Evolutionary conservation across 2,329 filamentous ascomycete genomes (phyloP).

Genomic region (Ceratocystis colombiana): DNA sequence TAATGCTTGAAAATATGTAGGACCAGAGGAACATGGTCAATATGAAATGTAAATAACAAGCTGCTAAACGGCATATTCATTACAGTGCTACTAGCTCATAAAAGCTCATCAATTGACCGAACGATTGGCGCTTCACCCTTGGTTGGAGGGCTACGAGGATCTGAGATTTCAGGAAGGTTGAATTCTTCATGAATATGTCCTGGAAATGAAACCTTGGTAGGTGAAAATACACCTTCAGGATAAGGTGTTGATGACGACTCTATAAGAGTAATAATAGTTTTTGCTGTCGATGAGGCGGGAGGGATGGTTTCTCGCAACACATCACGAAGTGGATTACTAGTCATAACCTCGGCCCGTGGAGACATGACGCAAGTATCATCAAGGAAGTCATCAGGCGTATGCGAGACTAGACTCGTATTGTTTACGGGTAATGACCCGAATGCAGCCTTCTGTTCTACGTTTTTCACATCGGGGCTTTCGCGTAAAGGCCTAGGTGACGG

Average conservation of each 20-base stretch:
- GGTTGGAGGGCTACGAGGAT: conserved; percentile 66
- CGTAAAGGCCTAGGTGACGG: conserved; percentile 38
- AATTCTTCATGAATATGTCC: conserved; percentile 44
- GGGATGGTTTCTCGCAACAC: conserved; percentile 11
- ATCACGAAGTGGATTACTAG: conserved; percentile 53
- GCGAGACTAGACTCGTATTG: neutral
- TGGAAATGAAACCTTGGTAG: conserved; percentile 43
- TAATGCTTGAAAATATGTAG: no score
- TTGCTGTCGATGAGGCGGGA: conserved; percentile 8
- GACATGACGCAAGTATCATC: conserved; percentile 54
- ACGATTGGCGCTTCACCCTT: conserved; percentile 65
- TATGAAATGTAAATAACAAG: neutral
- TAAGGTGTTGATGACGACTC: conserved; percentile 44
- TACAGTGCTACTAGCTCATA: conserved; percentile 31
- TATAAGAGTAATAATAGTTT: conserved; percentile 43
- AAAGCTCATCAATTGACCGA: conserved; percentile 65
- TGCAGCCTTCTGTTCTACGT: neutral
- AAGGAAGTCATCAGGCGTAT: conserved; percentile 29
- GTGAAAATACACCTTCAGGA: conserved; percentile 44
- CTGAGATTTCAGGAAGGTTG: conserved; percentile 43
- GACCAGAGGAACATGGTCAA: no score
- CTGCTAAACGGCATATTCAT: neutral
- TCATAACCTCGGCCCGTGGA: conserved; percentile 63
- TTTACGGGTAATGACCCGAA: neutral
- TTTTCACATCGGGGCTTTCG: neutral